Evolutionary conservation across 164 flowering plant genomes (phyloP).

Genomic region (Magnolia kwangsiensis): DNA sequence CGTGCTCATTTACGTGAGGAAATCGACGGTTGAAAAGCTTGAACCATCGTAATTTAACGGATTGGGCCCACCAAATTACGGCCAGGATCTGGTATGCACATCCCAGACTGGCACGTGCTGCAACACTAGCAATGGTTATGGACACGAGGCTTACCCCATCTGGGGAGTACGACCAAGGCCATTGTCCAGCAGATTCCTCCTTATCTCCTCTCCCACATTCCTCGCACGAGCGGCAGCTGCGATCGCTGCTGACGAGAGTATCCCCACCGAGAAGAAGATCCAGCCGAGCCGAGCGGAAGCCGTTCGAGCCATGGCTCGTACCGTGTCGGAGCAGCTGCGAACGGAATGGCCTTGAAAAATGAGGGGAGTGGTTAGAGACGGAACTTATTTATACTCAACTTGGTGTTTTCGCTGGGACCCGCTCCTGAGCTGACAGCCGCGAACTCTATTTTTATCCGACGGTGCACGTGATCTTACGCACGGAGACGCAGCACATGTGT

Average conservation of each 20-base stretch:
- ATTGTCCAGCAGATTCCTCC: slow-evolving; percentile 24
- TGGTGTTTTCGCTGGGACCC: too few species aligned
- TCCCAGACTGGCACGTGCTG: too few species aligned
- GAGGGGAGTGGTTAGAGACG: neutral
- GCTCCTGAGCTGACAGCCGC: too few species aligned
- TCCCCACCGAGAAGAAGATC: neutral
- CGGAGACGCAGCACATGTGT: neutral
- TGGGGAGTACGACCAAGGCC: slow-evolving; percentile 38
- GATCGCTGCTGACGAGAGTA: neutral
- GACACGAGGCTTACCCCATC: slow-evolving; percentile 31
- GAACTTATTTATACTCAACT: neutral
- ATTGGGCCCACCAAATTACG: too few species aligned
- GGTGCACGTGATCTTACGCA: neutral
- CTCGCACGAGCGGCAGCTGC: neutral
- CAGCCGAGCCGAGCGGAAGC: neutral
- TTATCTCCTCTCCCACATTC: neutral
- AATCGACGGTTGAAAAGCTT: too few species aligned
- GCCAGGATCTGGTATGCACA: too few species aligned
- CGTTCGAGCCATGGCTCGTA: neutral
- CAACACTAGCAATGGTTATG: neutral
- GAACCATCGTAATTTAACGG: too few species aligned
- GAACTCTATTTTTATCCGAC: too few species aligned
- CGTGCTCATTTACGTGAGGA: too few species aligned
- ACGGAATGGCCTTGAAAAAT: neutral
- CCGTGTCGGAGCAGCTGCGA: neutral